These are phyloP conservation scores for Gentiana macrophylla DNA, from an alignment of 257 asterid genomes.

Conservation along the genomic window DNA sequence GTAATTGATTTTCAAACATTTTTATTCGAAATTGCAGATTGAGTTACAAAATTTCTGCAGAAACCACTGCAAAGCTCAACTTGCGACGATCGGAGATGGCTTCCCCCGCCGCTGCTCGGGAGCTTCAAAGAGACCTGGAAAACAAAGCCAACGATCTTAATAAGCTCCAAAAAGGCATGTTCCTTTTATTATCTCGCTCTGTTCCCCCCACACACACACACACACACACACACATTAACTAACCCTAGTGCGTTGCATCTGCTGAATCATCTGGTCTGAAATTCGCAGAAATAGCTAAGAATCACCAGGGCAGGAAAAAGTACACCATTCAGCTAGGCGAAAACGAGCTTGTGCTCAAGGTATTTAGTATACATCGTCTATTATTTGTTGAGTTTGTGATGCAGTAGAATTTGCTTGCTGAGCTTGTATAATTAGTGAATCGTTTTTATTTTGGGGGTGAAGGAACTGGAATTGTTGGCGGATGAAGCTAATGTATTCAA, in stretches of 20 bases:
- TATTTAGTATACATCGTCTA: conserved; percentile 15
- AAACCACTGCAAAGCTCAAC: no score
- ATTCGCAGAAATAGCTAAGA: conserved; percentile 55
- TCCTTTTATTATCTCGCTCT: not conserved
- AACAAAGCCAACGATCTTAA: conserved; percentile 81
- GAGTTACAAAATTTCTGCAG: no score
- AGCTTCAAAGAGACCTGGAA: conserved; percentile 74
- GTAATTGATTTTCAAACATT: no score
- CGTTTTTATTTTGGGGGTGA: conserved; percentile 4
- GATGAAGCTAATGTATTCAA: conserved; percentile 93
- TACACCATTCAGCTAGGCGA: conserved; percentile 94
- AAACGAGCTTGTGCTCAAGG: conserved; percentile 94
- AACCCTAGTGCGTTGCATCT: conserved; percentile 1
- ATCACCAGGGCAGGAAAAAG: conserved; percentile 83
- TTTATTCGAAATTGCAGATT: no score
- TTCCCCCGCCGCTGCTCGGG: conserved; percentile 43
- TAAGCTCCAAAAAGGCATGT: conserved; percentile 62
- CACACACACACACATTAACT: not conserved
- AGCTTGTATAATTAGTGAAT: not conserved
- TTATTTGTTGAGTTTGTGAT: not conserved
- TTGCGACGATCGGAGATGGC: conserved; percentile 13
- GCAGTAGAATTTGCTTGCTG: not conserved
- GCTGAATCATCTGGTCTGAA: not conserved
- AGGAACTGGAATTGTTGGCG: conserved; percentile 84
- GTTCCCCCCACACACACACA: not conserved